Evolutionary conservation across 768 basidiomycete species (phyloP).

Genomic region (Mycena leptocephala): DNA sequence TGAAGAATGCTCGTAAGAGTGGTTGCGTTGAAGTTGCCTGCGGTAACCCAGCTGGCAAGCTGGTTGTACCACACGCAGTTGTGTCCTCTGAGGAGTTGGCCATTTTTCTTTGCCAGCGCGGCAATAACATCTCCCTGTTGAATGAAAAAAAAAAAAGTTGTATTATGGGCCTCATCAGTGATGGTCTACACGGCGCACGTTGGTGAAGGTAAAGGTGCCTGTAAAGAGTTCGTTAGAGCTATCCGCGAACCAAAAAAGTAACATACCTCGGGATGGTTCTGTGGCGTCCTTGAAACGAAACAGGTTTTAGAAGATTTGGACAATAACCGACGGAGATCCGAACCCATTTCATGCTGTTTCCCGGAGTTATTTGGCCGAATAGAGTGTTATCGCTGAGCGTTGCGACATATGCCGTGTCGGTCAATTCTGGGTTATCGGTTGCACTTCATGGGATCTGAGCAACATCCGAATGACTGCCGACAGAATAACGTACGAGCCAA

Average conservation of each 20-base stretch:
- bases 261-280: constrained; percentile 63
- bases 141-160: background rate
- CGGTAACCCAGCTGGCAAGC: constrained; percentile 66
- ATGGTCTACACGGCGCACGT: constrained; percentile 27
- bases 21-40: constrained; percentile 58
- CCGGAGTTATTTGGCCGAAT: constrained; percentile 63
- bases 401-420: constrained; percentile 53
- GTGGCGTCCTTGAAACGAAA: constrained; percentile 61
- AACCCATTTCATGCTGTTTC: constrained; percentile 71
- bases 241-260: constrained; percentile 24
- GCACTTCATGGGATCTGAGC: constrained; percentile 37
- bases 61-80: constrained; percentile 70
- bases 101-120: constrained; percentile 60
- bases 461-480: background rate
- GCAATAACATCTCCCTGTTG: constrained; percentile 58
- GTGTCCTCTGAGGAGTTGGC: constrained; percentile 65
- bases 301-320: background rate
- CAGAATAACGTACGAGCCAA: constrained; percentile 50
- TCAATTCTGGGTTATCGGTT: constrained; percentile 63
- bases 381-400: constrained; percentile 51
- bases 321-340: constrained; percentile 1
- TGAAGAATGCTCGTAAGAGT: constrained; percentile 62
- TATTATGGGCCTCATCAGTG: no score
- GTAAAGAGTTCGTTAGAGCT: background rate
- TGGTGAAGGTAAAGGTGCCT: constrained; percentile 58